Conservation (phyloP, 352 stramenopile species). For the Phytophthora pistaciae region DNA sequence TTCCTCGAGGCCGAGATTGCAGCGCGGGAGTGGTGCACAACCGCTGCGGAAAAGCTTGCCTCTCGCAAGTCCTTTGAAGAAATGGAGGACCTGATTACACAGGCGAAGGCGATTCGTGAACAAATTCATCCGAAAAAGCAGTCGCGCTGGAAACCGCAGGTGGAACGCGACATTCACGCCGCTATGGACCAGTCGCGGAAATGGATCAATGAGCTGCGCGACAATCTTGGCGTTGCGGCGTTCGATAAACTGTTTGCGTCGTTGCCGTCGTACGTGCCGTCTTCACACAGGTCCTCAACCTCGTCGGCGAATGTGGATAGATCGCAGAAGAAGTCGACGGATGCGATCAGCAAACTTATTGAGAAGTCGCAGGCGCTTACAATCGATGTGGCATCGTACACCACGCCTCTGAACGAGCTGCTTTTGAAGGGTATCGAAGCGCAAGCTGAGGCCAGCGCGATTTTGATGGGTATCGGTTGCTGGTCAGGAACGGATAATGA, state of each 20-base stretch:
- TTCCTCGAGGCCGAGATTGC: constrained; percentile 82
- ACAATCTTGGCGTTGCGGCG: constrained; percentile 60
- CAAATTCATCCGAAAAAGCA: constrained; percentile 81
- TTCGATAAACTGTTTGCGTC: constrained; percentile 77
- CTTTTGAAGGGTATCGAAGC: constrained; percentile 55
- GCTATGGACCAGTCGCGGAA: constrained; percentile 71
- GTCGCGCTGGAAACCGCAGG: constrained; percentile 83
- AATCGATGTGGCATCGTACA: constrained; percentile 77
- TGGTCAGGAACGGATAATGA: constrained; percentile 20
- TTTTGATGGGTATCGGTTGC: constrained; percentile 69
- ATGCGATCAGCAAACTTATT: constrained; percentile 70
- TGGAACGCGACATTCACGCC: constrained; percentile 82
- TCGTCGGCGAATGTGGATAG: constrained; percentile 36
- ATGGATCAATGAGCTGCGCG: constrained; percentile 83
- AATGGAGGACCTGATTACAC: constrained; percentile 61
- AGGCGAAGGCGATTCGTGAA: constrained; percentile 80
- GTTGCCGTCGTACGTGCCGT: constrained; percentile 36
- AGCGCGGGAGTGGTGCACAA: constrained; percentile 81
- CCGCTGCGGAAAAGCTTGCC: constrained; percentile 59
- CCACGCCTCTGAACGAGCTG: constrained; percentile 63
- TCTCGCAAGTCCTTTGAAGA: constrained; percentile 71
- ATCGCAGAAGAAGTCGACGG: constrained; percentile 72
- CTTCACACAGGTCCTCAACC: constrained; percentile 31
- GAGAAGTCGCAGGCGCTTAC: constrained; percentile 68
- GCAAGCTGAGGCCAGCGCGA: constrained; percentile 56